phyloP scores from a whole-genome alignment of 2,329 filamentous ascomycete genomes.

The Aquanectria penicillioides region DNA sequence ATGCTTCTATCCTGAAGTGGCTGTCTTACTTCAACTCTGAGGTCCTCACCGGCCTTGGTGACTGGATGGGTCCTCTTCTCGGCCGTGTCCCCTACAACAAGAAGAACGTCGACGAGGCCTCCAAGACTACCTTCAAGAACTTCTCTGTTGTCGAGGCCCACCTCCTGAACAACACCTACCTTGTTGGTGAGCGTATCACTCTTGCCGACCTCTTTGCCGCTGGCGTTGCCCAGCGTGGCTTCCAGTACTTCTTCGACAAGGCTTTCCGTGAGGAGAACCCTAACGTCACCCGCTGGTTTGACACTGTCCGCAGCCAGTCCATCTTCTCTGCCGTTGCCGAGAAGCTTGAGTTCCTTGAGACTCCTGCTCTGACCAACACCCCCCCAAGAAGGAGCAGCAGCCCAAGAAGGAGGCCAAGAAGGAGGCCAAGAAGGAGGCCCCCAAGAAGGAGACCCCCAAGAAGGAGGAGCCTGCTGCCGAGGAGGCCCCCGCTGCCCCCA shows the following conservation, averaged over 20 bases:
- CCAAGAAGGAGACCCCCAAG: too few species aligned
- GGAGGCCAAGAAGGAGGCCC: conserved; percentile 49
- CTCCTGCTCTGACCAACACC: conserved; percentile 76
- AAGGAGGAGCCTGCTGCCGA: too few species aligned
- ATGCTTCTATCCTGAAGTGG: conserved; percentile 98
- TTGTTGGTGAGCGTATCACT: conserved; percentile 96
- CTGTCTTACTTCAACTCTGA: conserved; percentile 96
- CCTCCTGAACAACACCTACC: conserved; percentile 92
- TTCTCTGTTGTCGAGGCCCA: conserved; percentile 84
- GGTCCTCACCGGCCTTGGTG: conserved; percentile 76
- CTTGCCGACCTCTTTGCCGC: conserved; percentile 92
- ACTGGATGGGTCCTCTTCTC: conserved; percentile 87
- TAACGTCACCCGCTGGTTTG: conserved; percentile 91
- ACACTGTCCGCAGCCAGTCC: conserved; percentile 91
- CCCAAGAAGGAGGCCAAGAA: conserved; percentile 73
- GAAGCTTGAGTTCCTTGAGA: conserved; percentile 82
- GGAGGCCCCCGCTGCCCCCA: conserved; percentile 70
- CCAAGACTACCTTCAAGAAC: conserved; percentile 75
- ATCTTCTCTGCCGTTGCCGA: conserved; percentile 85
- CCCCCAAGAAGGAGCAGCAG: conserved; percentile 82
- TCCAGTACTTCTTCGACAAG: conserved; percentile 95
- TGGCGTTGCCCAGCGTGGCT: conserved; percentile 83
- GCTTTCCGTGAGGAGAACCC: conserved; percentile 85
- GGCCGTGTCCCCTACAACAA: conserved; percentile 94
- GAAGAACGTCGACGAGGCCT: conserved; percentile 87